Percentiles rank a stretch among this genome's conserved stretches.
Conservation (phyloP, 1,284 basidiomycete species). For the Tilletia walkeri region DNA sequence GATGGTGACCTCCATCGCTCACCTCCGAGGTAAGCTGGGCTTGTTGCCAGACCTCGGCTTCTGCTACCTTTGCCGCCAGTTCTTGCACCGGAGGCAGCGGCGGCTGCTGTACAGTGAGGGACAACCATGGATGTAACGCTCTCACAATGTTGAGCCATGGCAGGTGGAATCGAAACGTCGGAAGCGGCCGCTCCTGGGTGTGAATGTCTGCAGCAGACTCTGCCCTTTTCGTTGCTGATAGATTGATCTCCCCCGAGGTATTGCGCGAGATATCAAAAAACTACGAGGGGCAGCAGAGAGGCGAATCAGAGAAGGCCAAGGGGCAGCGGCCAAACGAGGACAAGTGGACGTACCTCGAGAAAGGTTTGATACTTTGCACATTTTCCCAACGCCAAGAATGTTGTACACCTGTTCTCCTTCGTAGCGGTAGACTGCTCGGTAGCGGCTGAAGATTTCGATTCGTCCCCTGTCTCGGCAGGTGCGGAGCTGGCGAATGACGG, state of each 20-base stretch:
- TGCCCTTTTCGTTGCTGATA: conserved; percentile 22
- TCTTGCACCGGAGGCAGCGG: conserved; percentile 65
- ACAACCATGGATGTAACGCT: conserved; percentile 77
- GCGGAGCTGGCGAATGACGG: background rate
- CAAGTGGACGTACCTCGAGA: conserved; percentile 62
- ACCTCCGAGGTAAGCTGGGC: conserved; percentile 50
- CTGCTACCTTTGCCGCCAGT: conserved; percentile 44
- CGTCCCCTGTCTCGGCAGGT: conserved; percentile 26
- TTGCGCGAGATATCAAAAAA: background rate
- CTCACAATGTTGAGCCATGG: conserved; percentile 90
- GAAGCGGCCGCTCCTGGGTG: conserved; percentile 28
- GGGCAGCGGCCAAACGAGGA: background rate
- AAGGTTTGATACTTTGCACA: conserved; percentile 78
- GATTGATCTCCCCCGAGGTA: background rate
- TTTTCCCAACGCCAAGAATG: conserved; percentile 90
- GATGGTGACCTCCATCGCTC: conserved; percentile 27
- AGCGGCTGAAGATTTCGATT: conserved; percentile 35
- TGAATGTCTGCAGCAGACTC: conserved; percentile 7
- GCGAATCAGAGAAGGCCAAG: background rate
- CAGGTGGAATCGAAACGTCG: conserved; percentile 66
- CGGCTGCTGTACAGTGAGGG: conserved; percentile 61
- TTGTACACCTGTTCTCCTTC: conserved; percentile 59
- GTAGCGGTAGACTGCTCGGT: background rate
- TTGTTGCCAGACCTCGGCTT: conserved; percentile 59
- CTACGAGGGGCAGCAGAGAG: background rate